Percentiles rank a stretch among this genome's conserved stretches.
Evolutionary conservation across 140 eudicot species (phyloP).

Genomic region (Bidens hawaiensis): DNA sequence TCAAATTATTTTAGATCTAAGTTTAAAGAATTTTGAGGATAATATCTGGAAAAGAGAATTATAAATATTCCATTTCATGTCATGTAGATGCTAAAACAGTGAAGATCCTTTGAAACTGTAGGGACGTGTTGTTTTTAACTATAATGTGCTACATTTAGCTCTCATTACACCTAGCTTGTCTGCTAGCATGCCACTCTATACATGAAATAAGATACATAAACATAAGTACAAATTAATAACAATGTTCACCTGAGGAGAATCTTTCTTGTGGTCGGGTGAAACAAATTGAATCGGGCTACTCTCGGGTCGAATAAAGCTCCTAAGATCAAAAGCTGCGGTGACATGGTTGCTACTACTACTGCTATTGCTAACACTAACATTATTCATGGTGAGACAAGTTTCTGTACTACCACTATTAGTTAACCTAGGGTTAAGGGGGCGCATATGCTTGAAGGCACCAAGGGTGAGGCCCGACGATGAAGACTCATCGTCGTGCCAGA

Average conservation of each 20-base stretch:
- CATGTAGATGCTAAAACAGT: conserved; percentile 25
- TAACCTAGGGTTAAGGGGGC: conserved; percentile 76
- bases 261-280: conserved; percentile 51
- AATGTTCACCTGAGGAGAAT: conserved; percentile 52
- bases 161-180: conserved; percentile 19
- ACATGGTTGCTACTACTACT: conserved; percentile 21
- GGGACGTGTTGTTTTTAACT: conserved; percentile 19
- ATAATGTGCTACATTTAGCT: conserved; percentile 12
- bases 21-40: conserved; percentile 1
- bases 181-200: conserved; percentile 3
- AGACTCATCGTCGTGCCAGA: conserved; percentile 59
- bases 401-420: conserved; percentile 22
- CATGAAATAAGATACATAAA: conserved; percentile 12
- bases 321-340: conserved; percentile 55
- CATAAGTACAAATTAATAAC: not conserved
- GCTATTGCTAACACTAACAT: conserved; percentile 30
- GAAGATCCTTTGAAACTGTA: conserved; percentile 29
- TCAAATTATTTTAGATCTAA: conserved; percentile 6
- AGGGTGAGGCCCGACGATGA: conserved; percentile 50
- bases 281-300: conserved; percentile 51
- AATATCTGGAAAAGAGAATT: conserved; percentile 21
- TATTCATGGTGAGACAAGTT: conserved; percentile 33
- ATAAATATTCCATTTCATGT: conserved; percentile 22
- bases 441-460: conserved; percentile 67
- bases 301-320: conserved; percentile 86